A percentile compares a stretch with the other conserved stretches of the same genome.
These are phyloP conservation scores for Tetradesmus obliquus DNA, from an alignment of 139 green algal genomes.

Conservation along the genomic window DNA sequence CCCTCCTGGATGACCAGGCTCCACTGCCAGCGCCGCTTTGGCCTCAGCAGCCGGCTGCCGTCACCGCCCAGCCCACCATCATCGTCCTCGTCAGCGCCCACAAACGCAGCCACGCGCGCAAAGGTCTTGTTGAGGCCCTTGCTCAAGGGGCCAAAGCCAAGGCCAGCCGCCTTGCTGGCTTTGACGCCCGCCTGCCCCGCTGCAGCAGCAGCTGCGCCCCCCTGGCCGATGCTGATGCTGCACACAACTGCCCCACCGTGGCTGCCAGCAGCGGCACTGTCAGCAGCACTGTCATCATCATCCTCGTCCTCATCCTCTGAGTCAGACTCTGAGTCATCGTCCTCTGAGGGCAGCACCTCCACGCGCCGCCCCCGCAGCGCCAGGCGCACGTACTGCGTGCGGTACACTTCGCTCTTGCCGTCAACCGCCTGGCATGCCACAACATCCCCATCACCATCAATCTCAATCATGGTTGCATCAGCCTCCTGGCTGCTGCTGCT, in stretches of 20 bases:
- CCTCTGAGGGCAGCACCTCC: not conserved
- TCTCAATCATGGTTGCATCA: slow-evolving; percentile 5
- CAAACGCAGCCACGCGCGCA: not conserved
- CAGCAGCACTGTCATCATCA: not conserved
- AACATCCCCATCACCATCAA: slow-evolving; percentile 27
- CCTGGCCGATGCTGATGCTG: not conserved
- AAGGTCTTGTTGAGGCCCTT: slow-evolving; percentile 27
- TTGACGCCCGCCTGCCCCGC: not conserved
- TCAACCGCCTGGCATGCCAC: slow-evolving; percentile 21
- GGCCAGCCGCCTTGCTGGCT: not conserved
- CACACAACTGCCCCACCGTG: not conserved
- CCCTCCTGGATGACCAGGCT: slow-evolving; percentile 7
- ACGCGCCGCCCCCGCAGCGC: not conserved
- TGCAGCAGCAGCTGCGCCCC: not conserved
- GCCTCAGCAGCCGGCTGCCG: not conserved
- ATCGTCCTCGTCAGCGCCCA: not conserved
- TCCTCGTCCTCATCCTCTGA: not conserved
- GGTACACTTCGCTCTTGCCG: slow-evolving; percentile 28
- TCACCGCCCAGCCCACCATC: not conserved
- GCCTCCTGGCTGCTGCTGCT: not conserved
- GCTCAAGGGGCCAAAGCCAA: not conserved
- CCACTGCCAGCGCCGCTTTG: not conserved
- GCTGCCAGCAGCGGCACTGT: not conserved
- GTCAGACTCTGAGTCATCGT: not conserved
- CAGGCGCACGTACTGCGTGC: slow-evolving; percentile 12